These are phyloP conservation scores for Neospermospora avenae DNA, from an alignment of 2,329 filamentous ascomycete genomes.

Conservation along the genomic window DNA sequence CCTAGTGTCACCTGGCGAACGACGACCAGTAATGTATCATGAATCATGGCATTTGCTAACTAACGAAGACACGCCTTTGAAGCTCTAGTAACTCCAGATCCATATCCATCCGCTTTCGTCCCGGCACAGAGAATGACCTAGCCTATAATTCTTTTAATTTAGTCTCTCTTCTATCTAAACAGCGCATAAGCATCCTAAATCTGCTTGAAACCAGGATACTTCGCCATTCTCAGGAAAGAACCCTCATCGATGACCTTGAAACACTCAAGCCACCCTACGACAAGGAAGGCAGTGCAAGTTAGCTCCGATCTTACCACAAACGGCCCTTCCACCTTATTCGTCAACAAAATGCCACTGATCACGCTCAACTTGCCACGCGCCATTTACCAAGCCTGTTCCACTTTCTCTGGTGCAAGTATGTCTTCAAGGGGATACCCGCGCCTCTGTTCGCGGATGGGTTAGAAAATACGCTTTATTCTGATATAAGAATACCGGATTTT, in stretches of 20 bases:
- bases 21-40: too few relatives aligned
- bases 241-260: conserved; percentile 35
- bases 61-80: too few relatives aligned
- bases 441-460: conserved; percentile 38
- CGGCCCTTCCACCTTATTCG: conserved; percentile 36
- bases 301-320: conserved; percentile 40
- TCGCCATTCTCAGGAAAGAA: conserved; percentile 31
- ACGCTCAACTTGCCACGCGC: conserved; percentile 30
- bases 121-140: not conserved
- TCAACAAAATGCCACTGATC: conserved; percentile 36
- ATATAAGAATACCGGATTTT: conserved; percentile 38
- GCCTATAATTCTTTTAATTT: not conserved
- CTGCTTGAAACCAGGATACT: conserved; percentile 28
- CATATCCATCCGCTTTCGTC: not conserved
- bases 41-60: too few relatives aligned
- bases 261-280: conserved; percentile 38
- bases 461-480: conserved; percentile 40
- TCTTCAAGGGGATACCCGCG: conserved; percentile 38
- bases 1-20: too few relatives aligned
- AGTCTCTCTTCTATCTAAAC: conserved; percentile 23
- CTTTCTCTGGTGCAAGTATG: conserved; percentile 31
- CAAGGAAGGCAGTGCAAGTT: conserved; percentile 40
- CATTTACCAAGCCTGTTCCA: conserved; percentile 33
- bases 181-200: conserved; percentile 25
- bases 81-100: not conserved